phyloP scores from a whole-genome alignment of 2,329 filamentous ascomycete genomes.

The Alternaria sp. region DNA sequence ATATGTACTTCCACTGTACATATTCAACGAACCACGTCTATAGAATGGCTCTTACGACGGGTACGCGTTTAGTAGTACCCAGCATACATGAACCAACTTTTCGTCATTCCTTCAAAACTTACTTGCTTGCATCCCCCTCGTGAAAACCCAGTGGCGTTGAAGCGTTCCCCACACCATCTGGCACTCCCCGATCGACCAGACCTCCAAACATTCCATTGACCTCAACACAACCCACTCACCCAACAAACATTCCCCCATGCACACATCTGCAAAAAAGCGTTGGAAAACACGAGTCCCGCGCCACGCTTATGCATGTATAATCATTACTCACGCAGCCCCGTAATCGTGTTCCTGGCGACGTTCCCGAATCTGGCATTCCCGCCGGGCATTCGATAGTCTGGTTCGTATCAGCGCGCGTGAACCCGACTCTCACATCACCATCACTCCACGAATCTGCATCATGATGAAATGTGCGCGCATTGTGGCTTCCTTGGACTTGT shows the following conservation, averaged over 20 bases:
- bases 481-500: neutral
- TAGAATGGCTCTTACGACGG: constrained; percentile 32
- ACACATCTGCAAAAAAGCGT: neutral
- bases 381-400: constrained; percentile 18
- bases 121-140: neutral
- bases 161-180: neutral
- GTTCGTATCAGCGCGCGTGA: constrained; percentile 13
- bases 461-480: neutral
- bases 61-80: constrained; percentile 64
- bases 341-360: constrained; percentile 7
- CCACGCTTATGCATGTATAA: constrained; percentile 12
- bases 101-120: constrained; percentile 9
- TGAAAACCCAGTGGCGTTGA: neutral
- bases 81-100: constrained; percentile 59
- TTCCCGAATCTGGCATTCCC: constrained; percentile 8
- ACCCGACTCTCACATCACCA: neutral
- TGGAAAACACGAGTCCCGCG: neutral
- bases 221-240: neutral
- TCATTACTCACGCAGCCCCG: constrained; percentile 7
- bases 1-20: constrained; percentile 19
- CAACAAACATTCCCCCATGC: neutral
- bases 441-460: neutral
- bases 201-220: neutral
- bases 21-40: constrained; percentile 22
- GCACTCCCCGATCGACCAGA: neutral